Evolutionary conservation across 805 yeast genomes (phyloP), one percentile per base, ranked within the genome.

Genomic region (Ogataea salicorniae): DNA sequence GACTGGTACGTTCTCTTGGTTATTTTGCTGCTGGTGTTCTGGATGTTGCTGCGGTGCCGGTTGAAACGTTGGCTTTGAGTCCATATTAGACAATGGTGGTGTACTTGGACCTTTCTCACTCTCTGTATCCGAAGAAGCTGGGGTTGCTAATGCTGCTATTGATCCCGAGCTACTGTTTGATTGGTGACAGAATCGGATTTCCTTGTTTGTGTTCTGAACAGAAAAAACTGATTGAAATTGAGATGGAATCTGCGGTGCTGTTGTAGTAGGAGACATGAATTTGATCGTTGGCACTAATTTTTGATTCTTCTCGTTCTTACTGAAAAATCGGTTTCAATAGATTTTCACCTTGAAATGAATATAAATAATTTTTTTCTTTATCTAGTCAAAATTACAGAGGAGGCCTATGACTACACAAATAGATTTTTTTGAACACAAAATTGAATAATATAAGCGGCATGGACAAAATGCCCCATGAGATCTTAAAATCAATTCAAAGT

Each of bases 1-100:
- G 78, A 42, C 90, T 6, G 49, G 26, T 16, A n/a, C 2, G 29
- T 17, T 37, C 5, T 29, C 33, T 18, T 31, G 34, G 8, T 9
- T 5, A 11, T 42, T 16, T n/a, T 7, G 36, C 15, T 37, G 2
- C 18, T 20, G 18, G 29, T 9, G 4, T 9, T 26, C 13, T 8
- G 31, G 3, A 26, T 26, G 11, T 26, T 26, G 31, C 9, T 26
- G 31, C 2, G 11, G 31, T 26, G 5, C 13, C 2, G 31, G 31
- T 26, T 26, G 31, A 26, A 26, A 26, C 4, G 9, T 26, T 8
- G 31, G 13, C 31, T 11, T 26, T 26, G 31, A 9, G 13, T 37
- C 40, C 23, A 31, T 13, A 40, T 33, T n/a, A 5, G 44, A 14
- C 4, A 6, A 9, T n/a, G 39, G n/a, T 23, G 29, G 34, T 33